Base-by-base conservation (phyloP, 148 eudicot genomes). In the Beta vulgaris region DNA sequence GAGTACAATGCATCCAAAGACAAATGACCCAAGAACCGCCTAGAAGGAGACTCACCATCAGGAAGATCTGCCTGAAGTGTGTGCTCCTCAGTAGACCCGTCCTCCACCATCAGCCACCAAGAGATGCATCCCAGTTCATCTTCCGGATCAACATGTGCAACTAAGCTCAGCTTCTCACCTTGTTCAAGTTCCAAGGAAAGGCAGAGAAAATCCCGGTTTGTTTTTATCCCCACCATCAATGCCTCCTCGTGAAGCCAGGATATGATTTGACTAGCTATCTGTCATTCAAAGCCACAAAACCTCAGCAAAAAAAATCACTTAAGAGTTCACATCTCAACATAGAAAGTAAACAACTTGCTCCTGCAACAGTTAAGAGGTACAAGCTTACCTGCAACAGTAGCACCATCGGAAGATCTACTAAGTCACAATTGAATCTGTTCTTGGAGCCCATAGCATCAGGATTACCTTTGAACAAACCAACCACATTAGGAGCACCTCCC, bases 231-330 rank as follows among this genome's bases (percentile, higher is more conserved):
- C 75, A 92, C 89, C 78, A 72, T 74, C 39, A 79, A 82, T 42
- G 98, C 92, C 79, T 92, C 98, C 82, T 91, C 91, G 21, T 95
- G 96, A 79, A 95, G 90, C 98, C 97, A 95, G 26, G 74, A 83
- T 58, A 95, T 85, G n/a, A 95, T 85, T 79, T 88, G 88, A 76
- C 96, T 89, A 43, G 93, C 91, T 76, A 92, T 78, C 97, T 95
- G 83, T 44, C n/a, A 60, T 64, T 76, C 46, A 31, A 72, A 31
- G 11, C 59, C n/a, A 40, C 3, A 35, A 63, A 37, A 6, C 63
- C 26, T 73, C 39, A 60, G 31, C 61, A 46, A 37, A n/a, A n/a
- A n/a, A n/a, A n/a, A 11, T 49, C 21, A 18, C 15, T 49, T 16
- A 57, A 31, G 3, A 37, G 16, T 58, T 40, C 7, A 59, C 35